These are phyloP conservation scores for Modicella reniformis DNA, from an alignment of 371 early-diverging fungal species.

Conservation along the genomic window DNA sequence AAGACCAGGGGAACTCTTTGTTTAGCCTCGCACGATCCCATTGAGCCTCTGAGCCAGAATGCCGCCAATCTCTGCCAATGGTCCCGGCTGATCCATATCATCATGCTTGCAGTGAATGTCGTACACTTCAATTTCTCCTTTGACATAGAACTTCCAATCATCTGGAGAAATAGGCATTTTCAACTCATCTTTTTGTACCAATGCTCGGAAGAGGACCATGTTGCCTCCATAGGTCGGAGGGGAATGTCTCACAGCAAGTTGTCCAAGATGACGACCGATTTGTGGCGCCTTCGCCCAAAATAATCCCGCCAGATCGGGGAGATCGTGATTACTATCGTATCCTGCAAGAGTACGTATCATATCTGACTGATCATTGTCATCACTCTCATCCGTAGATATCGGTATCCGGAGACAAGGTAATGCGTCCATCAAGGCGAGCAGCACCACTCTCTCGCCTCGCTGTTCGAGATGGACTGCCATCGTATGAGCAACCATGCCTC, in stretches of 20 bases:
- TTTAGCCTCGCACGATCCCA: no score
- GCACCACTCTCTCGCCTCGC: conserved; percentile 5
- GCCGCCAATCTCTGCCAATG: conserved; percentile 9
- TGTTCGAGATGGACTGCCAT: conserved; percentile 10
- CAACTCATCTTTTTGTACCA: neutral
- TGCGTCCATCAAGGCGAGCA: conserved; percentile 10
- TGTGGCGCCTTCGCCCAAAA: neutral
- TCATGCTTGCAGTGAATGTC: conserved; percentile 7
- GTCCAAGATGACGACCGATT: neutral
- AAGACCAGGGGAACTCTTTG: no score
- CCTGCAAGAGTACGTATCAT: no score
- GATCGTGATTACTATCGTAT: neutral
- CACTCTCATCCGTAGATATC: no score
- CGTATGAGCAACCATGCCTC: conserved; percentile 20
- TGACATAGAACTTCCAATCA: conserved; percentile 1
- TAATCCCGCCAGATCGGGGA: neutral
- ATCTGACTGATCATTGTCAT: neutral
- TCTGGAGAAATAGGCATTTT: neutral
- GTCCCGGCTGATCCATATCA: conserved; percentile 9
- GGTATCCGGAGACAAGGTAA: neutral
- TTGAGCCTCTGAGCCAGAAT: neutral
- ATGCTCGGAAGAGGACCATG: conserved; percentile 10
- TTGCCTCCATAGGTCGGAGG: neutral
- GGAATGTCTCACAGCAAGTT: neutral
- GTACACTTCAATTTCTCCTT: neutral